These are phyloP conservation scores for Volvox reticuliferus DNA, from an alignment of 139 green algal genomes.

Conservation along the genomic window DNA sequence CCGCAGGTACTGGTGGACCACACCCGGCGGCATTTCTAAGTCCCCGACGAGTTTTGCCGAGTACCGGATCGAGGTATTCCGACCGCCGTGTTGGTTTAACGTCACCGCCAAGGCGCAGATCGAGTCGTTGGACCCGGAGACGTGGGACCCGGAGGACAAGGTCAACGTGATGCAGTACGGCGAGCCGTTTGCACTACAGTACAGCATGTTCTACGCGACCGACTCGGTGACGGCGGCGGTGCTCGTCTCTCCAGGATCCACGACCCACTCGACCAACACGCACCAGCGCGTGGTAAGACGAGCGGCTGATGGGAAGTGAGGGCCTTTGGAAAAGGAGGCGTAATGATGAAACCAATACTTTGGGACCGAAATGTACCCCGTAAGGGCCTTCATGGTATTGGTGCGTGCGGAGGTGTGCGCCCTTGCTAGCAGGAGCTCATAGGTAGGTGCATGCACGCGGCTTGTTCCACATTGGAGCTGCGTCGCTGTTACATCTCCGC, in stretches of 20 bases:
- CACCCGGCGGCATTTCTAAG: slow-evolving; percentile 23
- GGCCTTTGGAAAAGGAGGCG: too few relatives aligned
- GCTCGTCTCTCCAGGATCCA: slow-evolving; percentile 43
- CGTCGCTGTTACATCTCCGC: too few relatives aligned
- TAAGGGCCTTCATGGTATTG: too few relatives aligned
- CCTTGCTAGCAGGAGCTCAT: too few relatives aligned
- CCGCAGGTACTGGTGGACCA: slow-evolving; percentile 36
- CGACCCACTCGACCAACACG: slow-evolving; percentile 55
- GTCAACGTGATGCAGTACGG: slow-evolving; percentile 38
- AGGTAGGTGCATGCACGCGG: too few relatives aligned
- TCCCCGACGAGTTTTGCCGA: slow-evolving; percentile 43
- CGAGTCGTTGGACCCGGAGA: neutral
- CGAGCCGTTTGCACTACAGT: neutral
- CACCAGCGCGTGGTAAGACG: slow-evolving; percentile 45
- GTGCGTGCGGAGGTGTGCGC: too few relatives aligned
- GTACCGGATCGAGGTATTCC: slow-evolving; percentile 63
- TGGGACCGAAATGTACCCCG: neutral
- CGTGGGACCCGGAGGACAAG: neutral
- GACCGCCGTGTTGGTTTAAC: slow-evolving; percentile 51
- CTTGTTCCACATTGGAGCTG: too few relatives aligned
- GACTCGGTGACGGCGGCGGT: slow-evolving; percentile 33
- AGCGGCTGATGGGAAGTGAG: neutral
- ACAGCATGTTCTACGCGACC: slow-evolving; percentile 9
- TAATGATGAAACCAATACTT: too few relatives aligned
- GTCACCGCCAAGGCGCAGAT: slow-evolving; percentile 44